Base-by-base conservation (phyloP, 768 basidiomycete genomes). In the Leucocoprinus leucothites region DNA sequence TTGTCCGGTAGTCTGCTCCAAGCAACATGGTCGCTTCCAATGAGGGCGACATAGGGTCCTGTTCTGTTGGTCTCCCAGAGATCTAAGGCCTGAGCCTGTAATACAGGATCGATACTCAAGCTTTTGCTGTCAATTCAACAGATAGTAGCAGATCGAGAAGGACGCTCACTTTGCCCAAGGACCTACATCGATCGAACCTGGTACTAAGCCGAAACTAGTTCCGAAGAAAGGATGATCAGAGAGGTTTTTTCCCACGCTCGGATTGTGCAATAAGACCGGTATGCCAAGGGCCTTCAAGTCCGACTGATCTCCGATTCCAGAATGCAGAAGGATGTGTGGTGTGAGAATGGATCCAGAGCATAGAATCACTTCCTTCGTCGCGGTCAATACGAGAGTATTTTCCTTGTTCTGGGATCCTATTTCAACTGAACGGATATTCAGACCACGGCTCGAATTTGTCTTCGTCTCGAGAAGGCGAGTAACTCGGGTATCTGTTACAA, bases 171-270 rank as follows among this genome's bases (percentile, higher is more conserved):
- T 48, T 26, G 35, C 38, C 53, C 53, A 55, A 9, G 53, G 46
- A 22, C 53, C 53, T 22, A 55, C 16, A 48, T 55, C 53, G 14
- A 55, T 55, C 1, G 53, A 55, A 19, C 21, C 16, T 9, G 53
- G 46, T 1, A 48, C 45, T n/a, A 55, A 26, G 13, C 18, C 26
- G 21, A 48, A 55, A 8, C 35, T 19, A 7, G 46, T 42, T 25
- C 24, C 35, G 19, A 48, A 41, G 18, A 56, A 43, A 8, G 51
- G 56, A 26, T 70, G 70, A 51, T 70, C 69, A 14, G 60, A 56
- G 42, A 72, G 46, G 38, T 69, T 64, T 41, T 59, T 57, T 22
- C 71, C 70, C 19, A 72, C 67, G 19, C 60, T 60, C 13, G 71
- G 65, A 14, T 64, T 53, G 35, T 69, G 47, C 19, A 69, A 57